phyloP scores from a whole-genome alignment of 768 basidiomycete species.

The Auricularia cornea region DNA sequence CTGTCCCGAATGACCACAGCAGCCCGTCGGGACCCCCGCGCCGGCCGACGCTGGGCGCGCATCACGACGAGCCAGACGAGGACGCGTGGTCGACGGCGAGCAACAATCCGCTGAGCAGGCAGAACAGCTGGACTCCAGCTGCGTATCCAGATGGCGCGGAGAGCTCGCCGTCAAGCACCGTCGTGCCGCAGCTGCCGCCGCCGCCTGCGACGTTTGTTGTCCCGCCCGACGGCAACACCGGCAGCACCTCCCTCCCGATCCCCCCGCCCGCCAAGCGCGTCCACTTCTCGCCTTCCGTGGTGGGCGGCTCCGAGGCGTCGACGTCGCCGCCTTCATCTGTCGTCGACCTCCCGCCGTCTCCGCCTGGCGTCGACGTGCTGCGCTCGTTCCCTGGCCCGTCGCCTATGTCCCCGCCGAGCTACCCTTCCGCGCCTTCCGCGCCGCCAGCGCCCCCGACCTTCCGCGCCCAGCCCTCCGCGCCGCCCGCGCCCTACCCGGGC shows the following conservation, averaged over 20 bases:
- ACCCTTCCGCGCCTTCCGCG: constrained; percentile 4
- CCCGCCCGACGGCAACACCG: neutral
- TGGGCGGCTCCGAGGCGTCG: constrained; percentile 20
- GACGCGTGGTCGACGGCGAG: constrained; percentile 5
- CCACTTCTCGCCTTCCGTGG: constrained; percentile 41
- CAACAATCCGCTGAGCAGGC: constrained; percentile 5
- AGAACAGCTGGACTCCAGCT: constrained; percentile 9
- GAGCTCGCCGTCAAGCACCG: neutral
- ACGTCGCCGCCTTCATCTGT: constrained; percentile 7
- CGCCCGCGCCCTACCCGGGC: constrained; percentile 15
- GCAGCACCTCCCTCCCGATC: constrained; percentile 4
- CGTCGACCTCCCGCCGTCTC: neutral
- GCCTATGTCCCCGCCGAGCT: constrained; percentile 1
- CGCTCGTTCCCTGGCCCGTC: constrained; percentile 1
- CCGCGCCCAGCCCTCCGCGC: constrained; percentile 13
- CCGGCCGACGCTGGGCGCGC: neutral
- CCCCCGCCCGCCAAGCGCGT: constrained; percentile 37
- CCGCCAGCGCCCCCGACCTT: constrained; percentile 14
- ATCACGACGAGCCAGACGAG: constrained; percentile 1
- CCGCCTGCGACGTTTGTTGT: neutral
- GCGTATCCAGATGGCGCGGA: neutral
- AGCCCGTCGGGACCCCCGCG: neutral
- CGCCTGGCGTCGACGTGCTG: neutral
- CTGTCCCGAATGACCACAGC: constrained; percentile 3
- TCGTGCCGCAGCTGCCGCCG: neutral